Conservation (phyloP, 2,329 filamentous ascomycete species). For the Alternaria gaisen region DNA sequence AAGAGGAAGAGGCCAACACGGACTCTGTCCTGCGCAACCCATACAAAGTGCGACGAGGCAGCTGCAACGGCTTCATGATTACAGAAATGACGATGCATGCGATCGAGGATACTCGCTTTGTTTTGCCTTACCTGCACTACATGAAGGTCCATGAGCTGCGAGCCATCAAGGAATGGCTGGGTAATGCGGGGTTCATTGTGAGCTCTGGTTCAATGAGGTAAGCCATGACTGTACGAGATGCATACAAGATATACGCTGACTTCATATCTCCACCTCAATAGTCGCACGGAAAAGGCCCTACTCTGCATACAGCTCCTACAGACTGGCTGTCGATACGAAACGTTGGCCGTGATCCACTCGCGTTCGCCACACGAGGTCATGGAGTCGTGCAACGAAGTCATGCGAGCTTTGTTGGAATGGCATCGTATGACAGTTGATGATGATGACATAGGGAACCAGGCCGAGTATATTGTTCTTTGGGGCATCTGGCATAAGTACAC, state of each 20-base stretch:
- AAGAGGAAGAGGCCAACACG: conserved; percentile 25
- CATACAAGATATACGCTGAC: background rate
- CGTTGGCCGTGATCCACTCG: conserved; percentile 40
- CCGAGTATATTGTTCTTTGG: conserved; percentile 30
- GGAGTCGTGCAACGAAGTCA: conserved; percentile 36
- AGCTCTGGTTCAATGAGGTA: conserved; percentile 25
- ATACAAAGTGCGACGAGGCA: conserved; percentile 30
- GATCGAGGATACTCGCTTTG: conserved; percentile 22
- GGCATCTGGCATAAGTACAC: conserved; percentile 27
- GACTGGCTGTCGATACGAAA: conserved; percentile 37
- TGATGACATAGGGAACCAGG: conserved; percentile 8
- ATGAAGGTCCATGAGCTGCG: conserved; percentile 41
- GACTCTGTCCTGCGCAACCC: conserved; percentile 20
- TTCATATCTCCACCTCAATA: background rate
- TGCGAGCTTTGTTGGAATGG: conserved; percentile 34
- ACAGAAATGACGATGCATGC: conserved; percentile 33
- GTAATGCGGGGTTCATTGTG: conserved; percentile 19
- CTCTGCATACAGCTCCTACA: conserved; percentile 39
- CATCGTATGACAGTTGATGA: conserved; percentile 31
- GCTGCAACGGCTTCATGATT: conserved; percentile 26
- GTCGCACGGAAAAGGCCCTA: conserved; percentile 39
- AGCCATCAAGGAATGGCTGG: conserved; percentile 32
- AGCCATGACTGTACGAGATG: background rate
- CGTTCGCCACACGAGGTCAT: conserved; percentile 36
- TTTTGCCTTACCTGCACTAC: conserved; percentile 31